Percentiles rank a stretch among this genome's conserved stretches.
These are phyloP conservation scores for Luffa acutangula DNA, from an alignment of 306 rosid species.

Conservation along the genomic window DNA sequence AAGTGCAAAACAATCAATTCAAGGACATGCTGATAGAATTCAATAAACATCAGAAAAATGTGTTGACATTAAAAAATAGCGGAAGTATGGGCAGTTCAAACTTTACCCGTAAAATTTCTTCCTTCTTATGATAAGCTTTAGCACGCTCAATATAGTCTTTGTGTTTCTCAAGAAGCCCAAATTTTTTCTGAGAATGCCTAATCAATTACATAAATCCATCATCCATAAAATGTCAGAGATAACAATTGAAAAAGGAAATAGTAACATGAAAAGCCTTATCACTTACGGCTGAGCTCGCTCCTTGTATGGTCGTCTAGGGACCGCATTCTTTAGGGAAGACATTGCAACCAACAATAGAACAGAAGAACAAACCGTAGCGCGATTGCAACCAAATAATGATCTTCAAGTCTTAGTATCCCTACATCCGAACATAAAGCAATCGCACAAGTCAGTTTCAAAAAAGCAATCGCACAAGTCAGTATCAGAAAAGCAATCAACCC, in stretches of 20 bases:
- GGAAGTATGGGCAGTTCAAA: not conserved
- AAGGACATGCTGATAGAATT: not conserved
- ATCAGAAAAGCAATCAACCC: not conserved
- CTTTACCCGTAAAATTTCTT: constrained; percentile 51
- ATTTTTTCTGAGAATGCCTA: constrained; percentile 54
- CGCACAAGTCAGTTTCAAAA: not conserved
- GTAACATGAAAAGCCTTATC: not conserved
- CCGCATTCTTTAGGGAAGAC: constrained; percentile 72
- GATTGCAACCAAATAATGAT: not conserved
- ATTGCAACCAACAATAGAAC: constrained; percentile 11
- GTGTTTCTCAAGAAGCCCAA: constrained; percentile 79
- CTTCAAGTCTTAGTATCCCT: not conserved
- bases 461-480: too few species aligned
- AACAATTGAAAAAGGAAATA: not conserved
- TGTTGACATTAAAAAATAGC: not conserved
- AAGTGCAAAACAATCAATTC: not conserved
- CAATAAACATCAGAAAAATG: not conserved
- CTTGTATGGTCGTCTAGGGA: constrained; percentile 65
- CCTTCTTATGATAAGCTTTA: constrained; percentile 52
- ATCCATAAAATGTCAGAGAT: not conserved
- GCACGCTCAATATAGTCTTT: constrained; percentile 84
- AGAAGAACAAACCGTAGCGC: not conserved
- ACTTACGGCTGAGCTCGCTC: constrained; percentile 80
- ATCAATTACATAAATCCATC: not conserved
- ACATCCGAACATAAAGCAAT: not conserved